Base-by-base conservation (phyloP, 306 rosid species). In the Ammopiptanthus mongolicus region DNA sequence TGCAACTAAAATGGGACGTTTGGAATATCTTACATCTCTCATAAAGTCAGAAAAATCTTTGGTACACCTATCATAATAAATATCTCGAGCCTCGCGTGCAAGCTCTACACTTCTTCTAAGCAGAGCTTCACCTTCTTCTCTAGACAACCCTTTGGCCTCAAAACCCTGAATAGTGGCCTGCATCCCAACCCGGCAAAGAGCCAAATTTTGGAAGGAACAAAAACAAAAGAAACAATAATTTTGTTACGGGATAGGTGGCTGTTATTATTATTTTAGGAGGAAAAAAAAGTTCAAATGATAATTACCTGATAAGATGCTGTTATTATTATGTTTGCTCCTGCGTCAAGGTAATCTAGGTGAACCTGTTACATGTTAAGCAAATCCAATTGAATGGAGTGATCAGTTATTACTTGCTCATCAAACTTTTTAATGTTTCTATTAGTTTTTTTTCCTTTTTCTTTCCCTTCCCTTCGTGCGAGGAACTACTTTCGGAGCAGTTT, bases 111-210 rank as follows among this genome's bases (percentile, higher is more conserved):
- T 88, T 84, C 79, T 91, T 81, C 90, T 80, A 1, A 95, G 87
- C 73, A 95, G 42, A 9, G 29, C 61, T 85, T 85, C 87, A 31
- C 87, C 85, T 82, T 95, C 93, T 77, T 84, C 97, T 48, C 62
- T 84, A 2, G 96, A 80, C 60, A 86, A 81, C 0, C 98, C 98
- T 66, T 88, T 87, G 37, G 95, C 97, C 80, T 87, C 97, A 78
- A 95, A 95, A 3, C 97, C 97, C 39, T 90, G 97, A 71, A 95
- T 47, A 14, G 98, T 95, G 5, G 97, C 98, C 98, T 95, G 82
- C 72, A 66, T 6, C 47, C 65, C 31, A 50, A 55, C 18, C 5
- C 19, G 42, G n/a, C n/a, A n/a, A n/a, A n/a, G n/a, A n/a, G n/a
- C n/a, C n/a, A n/a, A n/a, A n/a, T n/a, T n/a, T n/a, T n/a, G n/a